These are phyloP conservation scores for Dothideomycetes sp. DNA, from an alignment of 2,329 filamentous ascomycete species.

Conservation along the genomic window DNA sequence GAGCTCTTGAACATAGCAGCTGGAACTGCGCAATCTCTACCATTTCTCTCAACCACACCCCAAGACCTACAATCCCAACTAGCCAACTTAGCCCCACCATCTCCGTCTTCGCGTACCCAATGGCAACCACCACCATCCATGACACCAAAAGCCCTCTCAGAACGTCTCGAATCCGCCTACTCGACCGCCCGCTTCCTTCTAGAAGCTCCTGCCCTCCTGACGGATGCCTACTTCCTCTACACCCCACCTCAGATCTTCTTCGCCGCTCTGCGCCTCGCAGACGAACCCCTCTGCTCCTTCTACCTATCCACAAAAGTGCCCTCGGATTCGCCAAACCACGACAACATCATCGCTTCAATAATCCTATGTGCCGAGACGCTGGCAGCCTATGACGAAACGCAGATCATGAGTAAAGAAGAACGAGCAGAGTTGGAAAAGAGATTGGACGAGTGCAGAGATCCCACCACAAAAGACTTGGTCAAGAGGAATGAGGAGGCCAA, in stretches of 20 bases:
- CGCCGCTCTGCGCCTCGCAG: conserved; percentile 66
- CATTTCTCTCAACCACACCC: conserved; percentile 13
- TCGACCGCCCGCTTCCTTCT: conserved; percentile 62
- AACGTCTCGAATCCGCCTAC: conserved; percentile 56
- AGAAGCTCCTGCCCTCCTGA: conserved; percentile 66
- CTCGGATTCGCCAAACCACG: conserved; percentile 15
- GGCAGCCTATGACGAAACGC: conserved; percentile 18
- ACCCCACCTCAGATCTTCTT: conserved; percentile 92
- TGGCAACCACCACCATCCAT: conserved; percentile 2
- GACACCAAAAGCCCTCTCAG: conserved; percentile 22
- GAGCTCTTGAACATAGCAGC: conserved; percentile 63
- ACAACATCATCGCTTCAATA: conserved; percentile 32
- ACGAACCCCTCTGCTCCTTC: conserved; percentile 50
- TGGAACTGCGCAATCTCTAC: conserved; percentile 41
- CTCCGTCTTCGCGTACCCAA: conserved; percentile 2
- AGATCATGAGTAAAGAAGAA: conserved; percentile 25
- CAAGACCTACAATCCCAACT: conserved; percentile 24
- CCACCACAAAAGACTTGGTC: conserved; percentile 63
- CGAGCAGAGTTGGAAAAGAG: conserved; percentile 48
- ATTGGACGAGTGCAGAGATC: conserved; percentile 64
- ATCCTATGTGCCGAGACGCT: conserved; percentile 33
- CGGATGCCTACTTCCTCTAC: conserved; percentile 95
- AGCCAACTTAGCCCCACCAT: conserved; percentile 20
- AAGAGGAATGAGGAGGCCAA: conserved; percentile 56
- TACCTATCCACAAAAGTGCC: conserved; percentile 38